These are phyloP conservation scores for Ustilago nuda DNA, from an alignment of 1,284 basidiomycete species.

Conservation along the genomic window DNA sequence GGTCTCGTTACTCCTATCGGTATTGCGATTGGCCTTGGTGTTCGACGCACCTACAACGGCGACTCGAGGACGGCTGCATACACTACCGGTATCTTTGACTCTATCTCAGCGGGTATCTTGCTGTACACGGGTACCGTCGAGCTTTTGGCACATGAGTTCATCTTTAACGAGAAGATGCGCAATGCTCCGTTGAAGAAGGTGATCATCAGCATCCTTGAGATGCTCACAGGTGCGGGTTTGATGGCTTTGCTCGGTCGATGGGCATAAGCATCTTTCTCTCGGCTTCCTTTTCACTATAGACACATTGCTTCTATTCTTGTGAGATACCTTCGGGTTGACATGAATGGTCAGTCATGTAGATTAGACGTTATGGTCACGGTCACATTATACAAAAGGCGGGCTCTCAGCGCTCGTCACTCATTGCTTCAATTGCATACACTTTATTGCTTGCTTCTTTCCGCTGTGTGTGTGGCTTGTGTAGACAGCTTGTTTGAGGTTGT, in stretches of 20 bases:
- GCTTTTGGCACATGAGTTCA: constrained; percentile 68
- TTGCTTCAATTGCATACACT: background rate
- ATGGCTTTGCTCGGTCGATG: constrained; percentile 71
- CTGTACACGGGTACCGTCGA: constrained; percentile 68
- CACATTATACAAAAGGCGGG: constrained; percentile 12
- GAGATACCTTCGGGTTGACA: background rate
- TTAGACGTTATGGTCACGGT: constrained; percentile 15
- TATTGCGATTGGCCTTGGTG: constrained; percentile 66
- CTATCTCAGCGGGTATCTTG: constrained; percentile 66
- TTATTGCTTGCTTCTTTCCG: background rate
- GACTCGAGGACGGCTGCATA: constrained; percentile 64
- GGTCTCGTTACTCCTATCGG: constrained; percentile 67
- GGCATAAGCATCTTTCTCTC: constrained; percentile 48
- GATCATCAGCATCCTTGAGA: constrained; percentile 62
- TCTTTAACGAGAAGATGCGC: constrained; percentile 69
- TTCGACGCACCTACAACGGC: constrained; percentile 65
- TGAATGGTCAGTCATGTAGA: background rate
- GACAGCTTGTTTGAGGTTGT: background rate
- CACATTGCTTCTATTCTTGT: background rate
- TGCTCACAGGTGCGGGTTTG: constrained; percentile 70
- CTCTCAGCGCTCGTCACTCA: background rate
- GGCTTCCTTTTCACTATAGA: background rate
- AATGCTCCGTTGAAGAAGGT: constrained; percentile 65
- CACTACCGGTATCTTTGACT: constrained; percentile 66
- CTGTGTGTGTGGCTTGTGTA: too few species aligned